Evolutionary conservation across 805 yeast species (phyloP).

Genomic region (Grigorovia humatica): DNA sequence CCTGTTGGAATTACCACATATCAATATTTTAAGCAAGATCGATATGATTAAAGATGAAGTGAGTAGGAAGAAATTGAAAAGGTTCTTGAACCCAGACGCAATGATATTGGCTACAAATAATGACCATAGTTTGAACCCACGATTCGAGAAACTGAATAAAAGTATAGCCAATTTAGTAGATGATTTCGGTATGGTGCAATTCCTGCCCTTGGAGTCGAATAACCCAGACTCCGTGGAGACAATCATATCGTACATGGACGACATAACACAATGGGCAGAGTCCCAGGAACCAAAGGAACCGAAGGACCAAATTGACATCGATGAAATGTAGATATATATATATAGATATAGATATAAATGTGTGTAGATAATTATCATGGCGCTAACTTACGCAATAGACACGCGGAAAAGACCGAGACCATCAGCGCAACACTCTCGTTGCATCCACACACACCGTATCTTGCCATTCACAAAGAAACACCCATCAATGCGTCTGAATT

Average conservation of each 20-base stretch:
- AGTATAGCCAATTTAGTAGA: slow-evolving; percentile 86
- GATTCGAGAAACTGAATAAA: slow-evolving; percentile 60
- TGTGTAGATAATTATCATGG: neutral
- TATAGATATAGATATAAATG: neutral
- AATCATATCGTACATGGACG: slow-evolving; percentile 86
- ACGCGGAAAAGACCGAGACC: neutral
- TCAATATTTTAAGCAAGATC: slow-evolving; percentile 76
- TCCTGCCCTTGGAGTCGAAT: slow-evolving; percentile 76
- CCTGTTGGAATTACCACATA: slow-evolving; percentile 85
- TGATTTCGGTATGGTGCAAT: slow-evolving; percentile 98
- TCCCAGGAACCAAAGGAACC: slow-evolving; percentile 96
- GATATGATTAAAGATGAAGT: slow-evolving; percentile 78
- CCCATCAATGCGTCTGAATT: neutral
- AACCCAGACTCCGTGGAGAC: slow-evolving; percentile 67
- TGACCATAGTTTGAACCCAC: slow-evolving; percentile 38
- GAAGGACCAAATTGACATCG: slow-evolving; percentile 58
- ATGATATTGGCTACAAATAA: slow-evolving; percentile 47
- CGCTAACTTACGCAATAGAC: neutral
- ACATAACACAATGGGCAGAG: slow-evolving; percentile 96
- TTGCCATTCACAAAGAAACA: too few relatives aligned
- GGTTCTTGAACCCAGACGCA: slow-evolving; percentile 88
- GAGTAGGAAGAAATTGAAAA: slow-evolving; percentile 65
- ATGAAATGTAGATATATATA: slow-evolving; percentile 28
- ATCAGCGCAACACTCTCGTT: too few relatives aligned
- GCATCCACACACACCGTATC: too few relatives aligned